Percentiles rank a stretch among this genome's conserved stretches.
Evolutionary conservation across 352 stramenopile genomes (phyloP).

Genomic region (Detonula confervacea): DNA sequence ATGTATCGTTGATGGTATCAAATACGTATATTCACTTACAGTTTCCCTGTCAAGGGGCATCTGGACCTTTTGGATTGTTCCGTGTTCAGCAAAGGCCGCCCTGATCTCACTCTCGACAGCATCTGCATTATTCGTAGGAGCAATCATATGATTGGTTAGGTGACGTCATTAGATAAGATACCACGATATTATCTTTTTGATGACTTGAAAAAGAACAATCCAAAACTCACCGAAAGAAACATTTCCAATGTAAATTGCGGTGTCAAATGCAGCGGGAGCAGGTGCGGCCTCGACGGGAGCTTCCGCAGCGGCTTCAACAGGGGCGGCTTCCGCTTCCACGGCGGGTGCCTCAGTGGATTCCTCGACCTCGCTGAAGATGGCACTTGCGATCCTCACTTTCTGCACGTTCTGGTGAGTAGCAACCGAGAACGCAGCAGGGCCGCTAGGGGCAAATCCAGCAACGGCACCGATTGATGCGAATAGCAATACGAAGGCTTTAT

Average conservation of each 20-base stretch:
- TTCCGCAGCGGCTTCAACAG: constrained; percentile 6
- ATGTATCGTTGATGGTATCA: too few relatives aligned
- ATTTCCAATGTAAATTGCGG: constrained; percentile 75
- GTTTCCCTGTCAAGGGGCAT: constrained; percentile 71
- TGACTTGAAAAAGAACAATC: not conserved
- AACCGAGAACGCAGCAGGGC: constrained; percentile 5
- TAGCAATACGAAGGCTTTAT: constrained; percentile 48
- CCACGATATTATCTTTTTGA: not conserved
- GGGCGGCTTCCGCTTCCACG: constrained; percentile 7
- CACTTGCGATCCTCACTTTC: constrained; percentile 25
- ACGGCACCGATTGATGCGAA: constrained; percentile 40
- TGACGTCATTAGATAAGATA: not conserved
- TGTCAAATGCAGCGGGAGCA: constrained; percentile 27
- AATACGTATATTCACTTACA: too few relatives aligned
- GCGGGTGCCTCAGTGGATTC: constrained; percentile 17
- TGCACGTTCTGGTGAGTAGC: not conserved
- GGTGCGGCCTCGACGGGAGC: not conserved
- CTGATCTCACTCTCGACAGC: constrained; percentile 43
- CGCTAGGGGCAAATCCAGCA: constrained; percentile 41
- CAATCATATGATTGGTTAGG: not conserved
- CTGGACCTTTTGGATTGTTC: constrained; percentile 65
- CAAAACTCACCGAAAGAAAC: constrained; percentile 71
- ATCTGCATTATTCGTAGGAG: constrained; percentile 37
- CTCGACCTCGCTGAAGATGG: constrained; percentile 44
- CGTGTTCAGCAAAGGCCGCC: constrained; percentile 61